Evolutionary conservation across 257 asterid species (phyloP).

Genomic region (Nicotiana benthamiana): DNA sequence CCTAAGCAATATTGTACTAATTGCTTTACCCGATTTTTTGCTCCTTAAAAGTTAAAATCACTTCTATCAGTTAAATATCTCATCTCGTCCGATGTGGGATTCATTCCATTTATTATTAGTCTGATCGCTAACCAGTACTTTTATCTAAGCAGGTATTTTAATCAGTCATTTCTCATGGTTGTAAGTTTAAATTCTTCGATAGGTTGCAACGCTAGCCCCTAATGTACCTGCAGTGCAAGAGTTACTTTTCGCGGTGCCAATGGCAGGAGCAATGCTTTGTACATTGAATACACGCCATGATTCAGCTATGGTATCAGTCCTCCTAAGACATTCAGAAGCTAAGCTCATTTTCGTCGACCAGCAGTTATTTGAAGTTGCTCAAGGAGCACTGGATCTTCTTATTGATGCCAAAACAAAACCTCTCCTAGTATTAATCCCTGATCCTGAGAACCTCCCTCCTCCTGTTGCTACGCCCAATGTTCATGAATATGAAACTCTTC

Average conservation of each 20-base stretch:
- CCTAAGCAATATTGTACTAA: too few species aligned
- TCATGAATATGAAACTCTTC: conserved; percentile 20
- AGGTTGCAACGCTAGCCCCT: conserved; percentile 36
- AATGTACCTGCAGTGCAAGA: conserved; percentile 36
- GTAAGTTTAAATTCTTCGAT: background rate
- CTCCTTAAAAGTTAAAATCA: too few species aligned
- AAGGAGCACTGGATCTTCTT: conserved; percentile 24
- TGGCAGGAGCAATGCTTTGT: conserved; percentile 34
- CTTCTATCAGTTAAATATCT: too few species aligned
- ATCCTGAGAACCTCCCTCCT: background rate
- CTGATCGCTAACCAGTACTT: too few species aligned
- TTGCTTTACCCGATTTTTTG: too few species aligned
- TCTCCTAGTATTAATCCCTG: conserved; percentile 18
- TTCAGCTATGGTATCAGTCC: conserved; percentile 24
- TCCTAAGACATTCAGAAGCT: conserved; percentile 29
- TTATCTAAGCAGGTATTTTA: too few species aligned
- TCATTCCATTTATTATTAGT: too few species aligned
- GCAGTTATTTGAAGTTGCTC: conserved; percentile 19
- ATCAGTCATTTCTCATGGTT: background rate
- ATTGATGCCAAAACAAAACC: conserved; percentile 2
- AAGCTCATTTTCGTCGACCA: conserved; percentile 31
- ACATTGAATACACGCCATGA: conserved; percentile 28
- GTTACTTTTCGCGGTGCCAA: conserved; percentile 39
- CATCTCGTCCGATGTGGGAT: too few species aligned
- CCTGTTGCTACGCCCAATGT: background rate